Percentiles rank a stretch among this genome's conserved stretches.
Conservation (phyloP, 1,284 basidiomycete genomes). For the Polyporus tsugae region DNA sequence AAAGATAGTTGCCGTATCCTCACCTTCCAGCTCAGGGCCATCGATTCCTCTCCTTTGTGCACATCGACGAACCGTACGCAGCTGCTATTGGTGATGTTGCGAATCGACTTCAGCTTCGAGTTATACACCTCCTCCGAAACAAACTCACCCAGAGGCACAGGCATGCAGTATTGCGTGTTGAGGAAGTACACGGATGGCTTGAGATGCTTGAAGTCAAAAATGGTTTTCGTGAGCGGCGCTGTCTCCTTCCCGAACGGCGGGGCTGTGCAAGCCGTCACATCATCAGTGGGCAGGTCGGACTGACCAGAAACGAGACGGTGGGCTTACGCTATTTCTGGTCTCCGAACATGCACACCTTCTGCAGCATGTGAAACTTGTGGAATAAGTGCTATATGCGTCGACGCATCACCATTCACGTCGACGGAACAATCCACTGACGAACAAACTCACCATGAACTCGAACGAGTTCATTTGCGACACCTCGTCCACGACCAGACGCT, state of each 20-base stretch:
- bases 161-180: slow-evolving; percentile 55
- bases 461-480: slow-evolving; percentile 54
- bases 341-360: slow-evolving; percentile 54
- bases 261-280: slow-evolving; percentile 41
- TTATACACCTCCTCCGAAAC: slow-evolving; percentile 55
- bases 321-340: slow-evolving; percentile 56
- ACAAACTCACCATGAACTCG: slow-evolving; percentile 27
- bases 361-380: slow-evolving; percentile 38
- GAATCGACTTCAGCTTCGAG: slow-evolving; percentile 46
- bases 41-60: slow-evolving; percentile 46
- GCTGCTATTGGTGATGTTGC: slow-evolving; percentile 38
- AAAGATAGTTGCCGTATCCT: slow-evolving; percentile 11
- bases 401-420: background rate
- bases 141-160: slow-evolving; percentile 54
- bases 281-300: background rate
- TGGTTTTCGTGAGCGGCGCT: slow-evolving; percentile 47
- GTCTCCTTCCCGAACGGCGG: slow-evolving; percentile 56
- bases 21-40: slow-evolving; percentile 54
- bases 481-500: slow-evolving; percentile 54
- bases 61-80: slow-evolving; percentile 52
- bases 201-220: slow-evolving; percentile 56
- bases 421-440: no score
- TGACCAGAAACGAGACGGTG: background rate
- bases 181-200: slow-evolving; percentile 45
- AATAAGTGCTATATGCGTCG: slow-evolving; percentile 47